Base-by-base conservation (phyloP, 2,329 filamentous ascomycete species). In the Claviceps cyperi region DNA sequence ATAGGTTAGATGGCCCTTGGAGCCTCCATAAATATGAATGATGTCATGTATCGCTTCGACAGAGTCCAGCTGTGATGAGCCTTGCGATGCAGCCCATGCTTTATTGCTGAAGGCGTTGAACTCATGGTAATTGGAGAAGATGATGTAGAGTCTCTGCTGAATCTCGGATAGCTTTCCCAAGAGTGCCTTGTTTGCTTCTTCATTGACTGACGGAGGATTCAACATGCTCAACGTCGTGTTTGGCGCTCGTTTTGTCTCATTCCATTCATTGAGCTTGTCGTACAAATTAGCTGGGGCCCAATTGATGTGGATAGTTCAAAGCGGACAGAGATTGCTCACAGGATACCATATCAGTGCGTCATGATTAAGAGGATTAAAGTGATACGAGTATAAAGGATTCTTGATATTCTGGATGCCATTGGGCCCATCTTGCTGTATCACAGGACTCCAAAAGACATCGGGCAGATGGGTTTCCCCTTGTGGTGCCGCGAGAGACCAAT, bases 41-140 rank as follows among this genome's bases (percentile, higher is more conserved):
- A 73, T 71, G 59, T 84, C 80, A 56, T 84, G 81, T 4, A 84
- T 64, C 1, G 76, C 74, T 61, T 84, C 81, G 36, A 84, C 64
- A 11, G 81, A 86, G 60, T 86, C 83, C 47, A 75, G 75, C 13
- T 70, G 70, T 5, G 64, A 66, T 38, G 72, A 65, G 46, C 71
- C 69, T 14, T 66, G 66, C 4, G 69, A 65, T 7, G 65, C 62
- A n/a, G 73, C 71, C 75, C 76, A 82, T 1, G 74, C 77, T 60
- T 85, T 80, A 59, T 82, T 89, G 57, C 81, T 81, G 60, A 88
- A 86, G 15, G 75, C 70, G 15, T 77, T 77, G 60, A 81, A 86
- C 55, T 86, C 76, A 44, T 75, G 70, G 60, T 85, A 86, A 51
- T 76, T 78, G 8, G 81, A 78, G 54, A 85, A 77, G 1, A 88